Evolutionary conservation across 129 eudicot species (phyloP), one percentile per base, ranked within the genome.

Genomic region (Artemisia tridentata): DNA sequence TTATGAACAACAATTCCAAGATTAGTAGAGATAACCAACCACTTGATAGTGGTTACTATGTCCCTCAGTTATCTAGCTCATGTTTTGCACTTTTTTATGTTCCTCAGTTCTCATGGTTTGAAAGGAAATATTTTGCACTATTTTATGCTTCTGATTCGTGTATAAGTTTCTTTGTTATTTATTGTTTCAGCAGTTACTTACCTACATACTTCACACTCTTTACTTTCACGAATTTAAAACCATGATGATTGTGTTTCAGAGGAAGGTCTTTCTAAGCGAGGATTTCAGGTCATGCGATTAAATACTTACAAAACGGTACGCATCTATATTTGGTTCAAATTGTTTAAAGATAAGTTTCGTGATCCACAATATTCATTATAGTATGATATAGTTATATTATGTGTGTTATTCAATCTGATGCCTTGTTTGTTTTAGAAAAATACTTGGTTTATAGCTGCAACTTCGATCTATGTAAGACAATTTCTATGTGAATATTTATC

Each of bases 291-390:
- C 45, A 86, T 71, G 55, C 77, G 97, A 49, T 74, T 91, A 18
- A 88, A 88, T 72, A 88, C 96, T 12, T 91, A 91, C 70, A 86
- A 95, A 52, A 92, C 96, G 82, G 98, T 92, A 86, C 58, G 17
- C 66, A 54, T 72, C 56, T 67, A 25, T 25, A n/a, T 27, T 66
- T 57, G 71, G 31, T 56, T 23, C 41, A 27, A 43, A 12, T 68
- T 68, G 2, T n/a, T 7, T 38, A 38, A 38, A 38, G 45, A 38
- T 38, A 38, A 38, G 11, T 11, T 38, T 7, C 45, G 10, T 2
- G 45, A 38, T 38, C 45, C 45, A 38, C 45, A 38, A 38, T 38
- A 38, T 1, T 38, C 9, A 38, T 7, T 38, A 8, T 38, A 38
- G 45, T 7, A 38, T 38, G 11, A 8, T 38, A 38, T 38, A 2